Evolutionary conservation across 2,329 filamentous ascomycete genomes (phyloP).

Genomic region (Aspergillus pseudotamarii): DNA sequence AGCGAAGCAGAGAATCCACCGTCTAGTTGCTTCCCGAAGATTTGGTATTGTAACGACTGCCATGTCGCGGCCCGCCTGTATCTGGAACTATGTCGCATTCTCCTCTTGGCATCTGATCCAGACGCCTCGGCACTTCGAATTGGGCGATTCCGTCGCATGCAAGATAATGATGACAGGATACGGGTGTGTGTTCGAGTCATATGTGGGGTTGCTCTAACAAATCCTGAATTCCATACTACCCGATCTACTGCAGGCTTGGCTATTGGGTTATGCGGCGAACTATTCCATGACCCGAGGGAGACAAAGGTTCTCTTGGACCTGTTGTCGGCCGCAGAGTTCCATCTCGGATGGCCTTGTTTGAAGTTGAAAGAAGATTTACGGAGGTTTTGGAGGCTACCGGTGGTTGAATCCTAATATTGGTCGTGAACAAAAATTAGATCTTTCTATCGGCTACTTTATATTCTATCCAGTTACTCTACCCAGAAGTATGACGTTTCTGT

Average conservation of each 20-base stretch:
- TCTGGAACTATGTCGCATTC: slow-evolving; percentile 6
- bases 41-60: slow-evolving; percentile 7
- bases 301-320: background rate
- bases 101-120: slow-evolving; percentile 3
- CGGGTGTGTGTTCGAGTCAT: background rate
- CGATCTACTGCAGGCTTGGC: slow-evolving; percentile 2
- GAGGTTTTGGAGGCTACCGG: background rate
- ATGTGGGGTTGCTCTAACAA: slow-evolving; percentile 7
- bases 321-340: slow-evolving; percentile 1
- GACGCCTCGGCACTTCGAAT: background rate
- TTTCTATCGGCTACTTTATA: background rate
- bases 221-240: slow-evolving; percentile 1
- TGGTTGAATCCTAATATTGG: background rate
- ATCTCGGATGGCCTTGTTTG: slow-evolving; percentile 10
- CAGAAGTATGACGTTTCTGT: too few species aligned
- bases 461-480: background rate
- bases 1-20: background rate
- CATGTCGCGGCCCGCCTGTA: slow-evolving; percentile 6
- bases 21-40: background rate
- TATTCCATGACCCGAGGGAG: slow-evolving; percentile 5
- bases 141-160: background rate
- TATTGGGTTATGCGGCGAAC: slow-evolving; percentile 7
- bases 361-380: slow-evolving; percentile 6
- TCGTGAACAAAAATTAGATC: background rate
- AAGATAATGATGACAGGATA: slow-evolving; percentile 1